These are phyloP conservation scores for Penicillium pancosmium DNA, from an alignment of 495 filamentous ascomycete genomes.

Conservation along the genomic window DNA sequence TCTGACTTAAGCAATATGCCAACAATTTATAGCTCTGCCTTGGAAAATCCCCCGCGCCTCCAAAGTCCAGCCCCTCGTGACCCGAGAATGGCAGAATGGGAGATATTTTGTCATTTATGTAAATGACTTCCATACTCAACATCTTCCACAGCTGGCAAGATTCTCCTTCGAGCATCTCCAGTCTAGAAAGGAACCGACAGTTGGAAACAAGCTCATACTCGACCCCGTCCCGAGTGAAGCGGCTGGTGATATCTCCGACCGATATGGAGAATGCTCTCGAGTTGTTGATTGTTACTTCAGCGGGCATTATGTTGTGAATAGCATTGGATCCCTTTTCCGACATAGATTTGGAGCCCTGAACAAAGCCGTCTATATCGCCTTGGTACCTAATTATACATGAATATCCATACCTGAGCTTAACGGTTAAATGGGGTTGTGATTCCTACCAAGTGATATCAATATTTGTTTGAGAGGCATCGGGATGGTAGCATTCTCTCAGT, in stretches of 20 bases:
- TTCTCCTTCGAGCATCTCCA: neutral
- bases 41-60: neutral
- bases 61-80: neutral
- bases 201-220: neutral
- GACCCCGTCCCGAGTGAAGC: neutral
- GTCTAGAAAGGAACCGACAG: neutral
- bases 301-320: neutral
- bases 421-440: neutral
- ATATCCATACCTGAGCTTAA: neutral
- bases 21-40: slow-evolving; percentile 1
- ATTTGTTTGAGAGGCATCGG: neutral
- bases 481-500: neutral
- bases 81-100: neutral
- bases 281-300: neutral
- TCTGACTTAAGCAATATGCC: neutral
- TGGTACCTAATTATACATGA: neutral
- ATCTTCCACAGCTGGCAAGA: neutral
- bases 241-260: neutral
- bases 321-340: slow-evolving; percentile 1
- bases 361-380: neutral
- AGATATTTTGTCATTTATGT: neutral
- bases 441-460: slow-evolving; percentile 1
- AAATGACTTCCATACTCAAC: slow-evolving; percentile 2
- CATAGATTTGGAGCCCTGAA: neutral
- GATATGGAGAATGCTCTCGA: neutral